Base-by-base conservation (phyloP, 2,329 filamentous ascomycete genomes). In the Xylaria sp. region DNA sequence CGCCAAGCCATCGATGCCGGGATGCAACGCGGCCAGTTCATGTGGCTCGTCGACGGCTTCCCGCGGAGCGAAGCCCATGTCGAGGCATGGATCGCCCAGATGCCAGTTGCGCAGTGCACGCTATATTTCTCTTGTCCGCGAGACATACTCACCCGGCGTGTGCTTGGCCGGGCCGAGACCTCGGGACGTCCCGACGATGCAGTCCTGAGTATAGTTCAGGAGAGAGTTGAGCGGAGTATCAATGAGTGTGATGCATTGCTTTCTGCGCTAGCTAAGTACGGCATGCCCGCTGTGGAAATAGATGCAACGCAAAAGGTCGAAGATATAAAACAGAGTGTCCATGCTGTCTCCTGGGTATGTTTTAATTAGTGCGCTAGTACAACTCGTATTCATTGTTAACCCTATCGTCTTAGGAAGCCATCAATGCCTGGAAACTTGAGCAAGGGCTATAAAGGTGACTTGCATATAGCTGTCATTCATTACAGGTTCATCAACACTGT, bases 1-100 rank as follows among this genome's bases (percentile, higher is more conserved):
- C 60, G 61, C 2, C 56, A 68, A 13, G 66, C 63, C 2, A 72
- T 73, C n/a, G 55, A 66, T 17, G 22, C 60, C n/a, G 71, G 71
- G 3, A 54, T 59, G 2, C 7, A 20, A 7, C 45, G 44, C 15
- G 63, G 66, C 9, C 69, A 71, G 55, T 33, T 50, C 17, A 63
- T 51, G 15, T 74, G 71, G 72, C 57, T 73, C 5, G 22, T 73
- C 3, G 72, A 74, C 45, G 69, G 70, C 1, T 74, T 72, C 49
- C 72, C 73, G 2, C 69, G 72, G 2, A 53, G 17, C 13, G 49
- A 65, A 22, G 57, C 64, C 10, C 68, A 72, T 17, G 63, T 73
- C 6, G 42, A 54, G 0, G 68, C 65, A 1, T 72, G 68, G 71
- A 11, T 49, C 5, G 61, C 61, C 5, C 42, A 57, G 11, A 71